Evolutionary conservation across 2,329 filamentous ascomycete genomes (phyloP), one percentile per base, ranked within the genome.

Genomic region (Curvularia verruculosa): DNA sequence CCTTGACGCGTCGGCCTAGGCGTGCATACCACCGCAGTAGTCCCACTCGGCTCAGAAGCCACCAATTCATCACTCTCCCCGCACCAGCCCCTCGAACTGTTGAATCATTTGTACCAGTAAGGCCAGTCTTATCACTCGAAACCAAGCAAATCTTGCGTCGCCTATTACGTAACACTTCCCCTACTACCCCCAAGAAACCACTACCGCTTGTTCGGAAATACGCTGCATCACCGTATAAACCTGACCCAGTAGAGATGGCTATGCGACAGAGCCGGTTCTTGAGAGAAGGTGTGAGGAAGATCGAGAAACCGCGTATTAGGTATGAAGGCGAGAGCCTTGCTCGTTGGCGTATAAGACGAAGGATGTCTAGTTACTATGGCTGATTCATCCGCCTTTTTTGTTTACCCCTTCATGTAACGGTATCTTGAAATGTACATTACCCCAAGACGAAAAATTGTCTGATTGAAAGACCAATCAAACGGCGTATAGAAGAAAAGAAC

Each of bases 21-120:
- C 47, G 23, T 13, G 23, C 19, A 37, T 13, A 48, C 21, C 47
- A 29, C 12, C 47, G 48, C 39, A 28, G 26, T 19, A 44, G 43
- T 23, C 12, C 43, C 19, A 48, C 47, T 8, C 43, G 48, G 1
- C 40, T 43, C 47, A 37, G 23, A 21, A 29, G 19, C 52, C 23
- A 58, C 37, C 49, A 40, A 15, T 58, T 58, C 24, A 48, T 58
- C 31, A 28, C 43, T 18, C 52, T 29, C n/a, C 56, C 48, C 6
- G 9, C 44, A 12, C 29, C 43, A 18, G 9, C 37, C 12, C 28
- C 39, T 21, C 56, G 52, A 9, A 6, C 31, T 21, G 43, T 58
- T 9, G 29, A 49, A 23, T n/a, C 48, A 26, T 18, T 26, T 39
- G 36, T 40, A 24, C 51, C 48, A 5, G 41, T 28, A 9, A 52